Base-by-base conservation (phyloP, 164 flowering plant genomes). In the Aristolochia fimbriata region DNA sequence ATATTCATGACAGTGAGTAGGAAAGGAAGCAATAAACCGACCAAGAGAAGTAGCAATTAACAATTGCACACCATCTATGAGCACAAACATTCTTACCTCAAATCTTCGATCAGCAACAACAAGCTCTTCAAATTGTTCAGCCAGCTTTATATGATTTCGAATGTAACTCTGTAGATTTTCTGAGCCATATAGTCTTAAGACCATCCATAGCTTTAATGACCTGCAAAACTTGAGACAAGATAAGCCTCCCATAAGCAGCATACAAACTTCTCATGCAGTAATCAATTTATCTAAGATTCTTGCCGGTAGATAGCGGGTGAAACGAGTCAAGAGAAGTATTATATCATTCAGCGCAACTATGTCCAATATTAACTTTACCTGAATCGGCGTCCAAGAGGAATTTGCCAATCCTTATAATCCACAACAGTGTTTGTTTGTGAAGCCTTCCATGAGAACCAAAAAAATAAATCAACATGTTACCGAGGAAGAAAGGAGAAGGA, bases 391-490 rank as follows among this genome's bases (percentile, higher is more conserved):
- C 98, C 96, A 66, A 89, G 85, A 69, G 96, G 91, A 65, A 92
- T 82, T 73, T 92, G 96, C 98, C 98, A 88, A 72, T 92, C 96
- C 74, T 85, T 92, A 77, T 83, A 88, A 65, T 89, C 96, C 60
- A 92, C 84, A 52, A 85, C 95, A 73, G 65, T 16, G 66, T 81
- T 84, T 68, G 68, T 79, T 69, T 85, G 76, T 58, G 96, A 87
- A 41, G 88, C 92, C 98, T 91, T 37, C 43, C 4, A 37, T 3
- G 43, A 37, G 11, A 37, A 37, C 43, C 71, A 50, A 62, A 60
- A 48, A 17, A 20, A 6, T 1, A 49, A 49, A 49, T 49, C 22
- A 49, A 49, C 22, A 4, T 5, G 7, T 17, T 15, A 49, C 8
- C 43, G 8, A 3, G 43, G 9, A 37, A 37, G 8, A 3, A 37